phyloP scores from a whole-genome alignment of 164 flowering plant genomes.

The Vitis rupestris region DNA sequence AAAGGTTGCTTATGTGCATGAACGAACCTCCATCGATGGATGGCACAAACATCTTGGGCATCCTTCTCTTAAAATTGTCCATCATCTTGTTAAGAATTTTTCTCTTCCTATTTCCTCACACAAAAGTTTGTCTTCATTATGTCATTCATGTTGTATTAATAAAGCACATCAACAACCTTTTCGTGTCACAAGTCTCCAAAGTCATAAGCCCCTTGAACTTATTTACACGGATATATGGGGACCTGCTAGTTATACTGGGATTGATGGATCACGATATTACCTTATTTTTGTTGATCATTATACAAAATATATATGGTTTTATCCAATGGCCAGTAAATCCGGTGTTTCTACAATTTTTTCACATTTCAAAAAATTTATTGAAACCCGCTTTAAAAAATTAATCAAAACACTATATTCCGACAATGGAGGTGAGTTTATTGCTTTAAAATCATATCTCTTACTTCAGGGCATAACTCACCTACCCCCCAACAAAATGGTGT shows the following conservation, averaged over 20 bases:
- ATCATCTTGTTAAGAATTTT: not conserved
- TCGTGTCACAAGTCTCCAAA: constrained; percentile 3
- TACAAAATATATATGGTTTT: not conserved
- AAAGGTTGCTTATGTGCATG: not conserved
- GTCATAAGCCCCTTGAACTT: constrained; percentile 1
- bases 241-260: not conserved
- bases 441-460: constrained; percentile 6
- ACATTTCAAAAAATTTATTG: constrained; percentile 6
- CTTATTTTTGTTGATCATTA: constrained; percentile 1
- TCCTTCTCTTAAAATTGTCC: constrained; percentile 8
- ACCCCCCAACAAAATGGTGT: not conserved
- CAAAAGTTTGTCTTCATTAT: not conserved
- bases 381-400: constrained; percentile 1
- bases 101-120: constrained; percentile 8
- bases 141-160: not conserved
- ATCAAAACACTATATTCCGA: constrained; percentile 11
- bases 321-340: not conserved
- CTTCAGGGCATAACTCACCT: constrained; percentile 14
- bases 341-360: not conserved
- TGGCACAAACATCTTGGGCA: constrained; percentile 9
- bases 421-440: constrained; percentile 13
- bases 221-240: constrained; percentile 7
- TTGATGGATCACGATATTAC: constrained; percentile 10
- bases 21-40: constrained; percentile 8
- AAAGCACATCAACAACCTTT: not conserved